phyloP scores from a whole-genome alignment of 148 eudicot species.

The Rhododendron williamsianum region DNA sequence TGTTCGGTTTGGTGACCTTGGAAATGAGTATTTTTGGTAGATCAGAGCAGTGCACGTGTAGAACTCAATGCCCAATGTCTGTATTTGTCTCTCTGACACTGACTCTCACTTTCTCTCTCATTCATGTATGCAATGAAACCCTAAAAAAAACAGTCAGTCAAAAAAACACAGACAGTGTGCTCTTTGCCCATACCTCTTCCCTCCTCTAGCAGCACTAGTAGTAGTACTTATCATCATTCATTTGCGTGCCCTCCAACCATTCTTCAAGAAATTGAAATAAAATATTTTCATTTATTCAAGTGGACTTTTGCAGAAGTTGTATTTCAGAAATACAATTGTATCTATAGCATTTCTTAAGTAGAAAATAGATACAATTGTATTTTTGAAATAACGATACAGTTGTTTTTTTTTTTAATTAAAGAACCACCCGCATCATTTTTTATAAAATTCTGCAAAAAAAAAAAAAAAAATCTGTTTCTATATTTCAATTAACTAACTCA shows the following conservation, averaged over 20 bases:
- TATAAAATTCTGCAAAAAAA: neutral
- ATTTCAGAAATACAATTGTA: no score
- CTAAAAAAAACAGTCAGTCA: constrained; percentile 4
- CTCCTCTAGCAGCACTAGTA: neutral
- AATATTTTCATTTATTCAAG: neutral
- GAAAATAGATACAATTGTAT: neutral
- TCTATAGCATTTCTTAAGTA: no score
- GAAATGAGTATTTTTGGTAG: constrained; percentile 20
- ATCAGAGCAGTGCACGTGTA: constrained; percentile 34
- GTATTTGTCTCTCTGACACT: neutral
- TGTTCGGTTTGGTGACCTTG: constrained; percentile 21
- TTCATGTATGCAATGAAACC: neutral
- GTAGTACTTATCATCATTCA: neutral
- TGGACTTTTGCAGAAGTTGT: neutral
- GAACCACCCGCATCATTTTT: neutral
- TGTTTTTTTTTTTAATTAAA: no score
- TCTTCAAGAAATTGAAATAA: neutral
- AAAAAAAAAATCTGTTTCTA: no score
- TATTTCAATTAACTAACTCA: neutral
- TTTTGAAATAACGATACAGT: neutral
- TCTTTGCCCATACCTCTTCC: constrained; percentile 4
- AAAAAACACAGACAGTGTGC: neutral
- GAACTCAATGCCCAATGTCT: constrained; percentile 10
- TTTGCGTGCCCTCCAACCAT: constrained; percentile 7
- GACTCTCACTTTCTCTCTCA: neutral